These are phyloP conservation scores for Cadophora malorum DNA, from an alignment of 2,329 filamentous ascomycete species.

Conservation along the genomic window DNA sequence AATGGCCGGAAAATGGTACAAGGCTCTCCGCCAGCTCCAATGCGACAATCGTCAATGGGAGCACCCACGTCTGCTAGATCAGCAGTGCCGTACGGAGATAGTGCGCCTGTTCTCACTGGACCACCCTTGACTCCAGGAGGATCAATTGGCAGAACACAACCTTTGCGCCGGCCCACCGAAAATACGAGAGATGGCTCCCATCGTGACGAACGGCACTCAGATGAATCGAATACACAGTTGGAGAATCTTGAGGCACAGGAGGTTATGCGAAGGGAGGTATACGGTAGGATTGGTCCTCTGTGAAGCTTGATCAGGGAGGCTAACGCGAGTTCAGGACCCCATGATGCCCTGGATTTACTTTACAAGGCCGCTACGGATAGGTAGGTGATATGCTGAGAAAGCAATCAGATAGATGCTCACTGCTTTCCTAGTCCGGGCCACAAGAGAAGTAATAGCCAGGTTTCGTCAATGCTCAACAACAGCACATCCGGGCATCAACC, in stretches of 20 bases:
- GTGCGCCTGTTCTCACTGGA: conserved; percentile 37
- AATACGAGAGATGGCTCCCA: conserved; percentile 44
- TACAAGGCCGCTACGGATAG: conserved; percentile 81
- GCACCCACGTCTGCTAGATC: conserved; percentile 38
- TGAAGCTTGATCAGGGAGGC: conserved; percentile 1
- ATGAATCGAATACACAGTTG: conserved; percentile 65
- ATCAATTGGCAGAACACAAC: conserved; percentile 68
- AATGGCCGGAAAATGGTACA: conserved; percentile 73
- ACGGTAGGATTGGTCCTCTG: conserved; percentile 52
- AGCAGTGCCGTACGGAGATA: conserved; percentile 47
- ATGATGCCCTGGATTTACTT: conserved; percentile 89
- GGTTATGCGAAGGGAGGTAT: conserved; percentile 75
- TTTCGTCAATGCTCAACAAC: conserved; percentile 38
- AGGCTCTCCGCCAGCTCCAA: conserved; percentile 48
- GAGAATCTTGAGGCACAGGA: conserved; percentile 70
- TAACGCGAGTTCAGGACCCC: conserved; percentile 59
- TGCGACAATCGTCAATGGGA: conserved; percentile 46
- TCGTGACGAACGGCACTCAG: conserved; percentile 46
- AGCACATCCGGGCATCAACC: conserved; percentile 29
- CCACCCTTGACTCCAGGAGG: conserved; percentile 69
- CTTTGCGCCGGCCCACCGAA: conserved; percentile 66
- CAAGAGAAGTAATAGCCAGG: conserved; percentile 43
- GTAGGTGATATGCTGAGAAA: conserved; percentile 24
- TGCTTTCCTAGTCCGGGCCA: conserved; percentile 38
- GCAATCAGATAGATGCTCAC: neutral